These are phyloP conservation scores for Evernia prunastri DNA, from an alignment of 495 filamentous ascomycete species.

Conservation along the genomic window DNA sequence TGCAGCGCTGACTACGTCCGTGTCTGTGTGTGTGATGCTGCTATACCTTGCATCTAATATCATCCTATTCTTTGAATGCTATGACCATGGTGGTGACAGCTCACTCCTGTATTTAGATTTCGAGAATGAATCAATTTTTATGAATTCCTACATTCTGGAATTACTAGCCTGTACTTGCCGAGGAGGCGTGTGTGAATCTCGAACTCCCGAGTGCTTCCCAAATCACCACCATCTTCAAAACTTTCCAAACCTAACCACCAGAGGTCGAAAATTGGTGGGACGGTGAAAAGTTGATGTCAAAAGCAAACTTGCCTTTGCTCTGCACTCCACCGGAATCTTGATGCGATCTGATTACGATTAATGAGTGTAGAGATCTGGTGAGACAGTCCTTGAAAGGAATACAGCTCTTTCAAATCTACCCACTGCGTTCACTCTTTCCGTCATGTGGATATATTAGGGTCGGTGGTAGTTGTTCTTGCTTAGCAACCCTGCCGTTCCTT, in stretches of 20 bases:
- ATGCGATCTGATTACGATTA: neutral
- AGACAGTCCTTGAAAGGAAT: neutral
- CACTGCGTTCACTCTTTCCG: neutral
- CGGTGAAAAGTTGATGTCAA: neutral
- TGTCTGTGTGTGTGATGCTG: too few species aligned
- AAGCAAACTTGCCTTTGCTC: neutral
- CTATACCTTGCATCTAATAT: neutral
- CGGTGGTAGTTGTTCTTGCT: neutral
- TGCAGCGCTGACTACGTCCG: neutral
- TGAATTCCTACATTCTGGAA: constrained; percentile 7
- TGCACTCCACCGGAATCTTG: neutral
- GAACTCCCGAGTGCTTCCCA: constrained; percentile 1
- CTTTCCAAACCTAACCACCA: neutral
- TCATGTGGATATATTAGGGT: neutral
- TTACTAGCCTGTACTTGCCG: constrained; percentile 14
- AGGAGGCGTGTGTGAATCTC: constrained; percentile 3
- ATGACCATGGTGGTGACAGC: neutral
- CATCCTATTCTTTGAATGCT: neutral
- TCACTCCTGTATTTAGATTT: constrained; percentile 15
- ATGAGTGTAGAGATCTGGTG: neutral
- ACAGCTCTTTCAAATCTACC: neutral
- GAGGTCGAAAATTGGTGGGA: neutral
- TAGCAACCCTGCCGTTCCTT: neutral
- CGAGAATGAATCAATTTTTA: constrained; percentile 15
- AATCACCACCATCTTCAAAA: neutral